Evolutionary conservation across 805 yeast genomes (phyloP), one percentile per base, ranked within the genome.

Genomic region (Tetrapisispora taiwanensis): DNA sequence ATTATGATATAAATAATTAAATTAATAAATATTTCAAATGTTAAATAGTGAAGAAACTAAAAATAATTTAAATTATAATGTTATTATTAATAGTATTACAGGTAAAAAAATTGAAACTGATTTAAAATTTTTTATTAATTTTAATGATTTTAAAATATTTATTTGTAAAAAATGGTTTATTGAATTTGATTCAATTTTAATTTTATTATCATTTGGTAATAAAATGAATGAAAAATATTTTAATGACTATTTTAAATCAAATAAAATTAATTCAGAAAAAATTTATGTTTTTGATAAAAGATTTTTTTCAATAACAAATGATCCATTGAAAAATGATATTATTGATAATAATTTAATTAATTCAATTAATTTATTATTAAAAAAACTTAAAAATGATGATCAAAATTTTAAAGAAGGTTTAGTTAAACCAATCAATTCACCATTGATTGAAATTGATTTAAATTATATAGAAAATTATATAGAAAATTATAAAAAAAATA

Each of bases 151-250:
- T 28, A 71, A 68, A 48, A 62, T 55, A 26, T 71, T 65, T 49
- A 66, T 75, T 18, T 46, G 67, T 7, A 57, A 62, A 4, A 62
- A 68, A 33, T 69, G 75, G 58, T 52, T 53, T 36, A 72, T 75
- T 1, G 69, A 74, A 0, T 30, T 51, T 0, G 66, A 60, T 22
- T 69, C 71, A 42, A 51, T 72, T 36, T 69, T 82, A 50, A 63
- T 83, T 13, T 60, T 83, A 32, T 72, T 87, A 2, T 76, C 87
- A 1, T 79, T 74, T 57, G 89, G 89, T 0, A 70, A 76, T 38
- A 77, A 74, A 52, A 65, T 83, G 49, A 78, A 74, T 46, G 55
- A 46, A 14, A 22, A 24, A 3, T 24, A 12, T 24, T 39, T 39
- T 13, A 35, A 33, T 15, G 36, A 34, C 4, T 3, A 38, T 14